Evolutionary conservation across 331 rosid genomes (phyloP).

Genomic region (Quercus phellos): DNA sequence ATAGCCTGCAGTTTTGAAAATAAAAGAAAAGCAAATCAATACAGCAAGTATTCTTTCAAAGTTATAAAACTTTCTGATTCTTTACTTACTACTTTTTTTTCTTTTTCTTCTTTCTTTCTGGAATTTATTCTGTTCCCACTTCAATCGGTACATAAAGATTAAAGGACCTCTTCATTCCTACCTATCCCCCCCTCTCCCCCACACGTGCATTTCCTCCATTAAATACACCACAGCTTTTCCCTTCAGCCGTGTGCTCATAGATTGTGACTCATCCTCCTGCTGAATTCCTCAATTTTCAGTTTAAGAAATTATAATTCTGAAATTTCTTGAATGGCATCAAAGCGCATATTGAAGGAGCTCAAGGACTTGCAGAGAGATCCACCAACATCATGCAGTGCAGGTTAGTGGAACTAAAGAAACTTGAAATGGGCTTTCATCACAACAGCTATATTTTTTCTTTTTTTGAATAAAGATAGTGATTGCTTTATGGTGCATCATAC

Average conservation of each 20-base stretch:
- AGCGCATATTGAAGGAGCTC: slow-evolving; percentile 85
- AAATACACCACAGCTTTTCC: slow-evolving; percentile 34
- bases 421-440: neutral
- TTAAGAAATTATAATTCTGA: neutral
- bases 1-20: neutral
- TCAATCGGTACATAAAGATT: slow-evolving; percentile 35
- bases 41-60: slow-evolving; percentile 22
- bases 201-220: slow-evolving; percentile 27
- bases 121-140: slow-evolving; percentile 75
- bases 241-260: slow-evolving; percentile 17
- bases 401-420: slow-evolving; percentile 27
- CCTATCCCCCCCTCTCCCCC: neutral
- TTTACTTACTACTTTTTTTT: slow-evolving; percentile 23
- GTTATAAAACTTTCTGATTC: slow-evolving; percentile 29
- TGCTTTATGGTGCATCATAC: slow-evolving; percentile 21
- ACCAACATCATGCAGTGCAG: slow-evolving; percentile 97
- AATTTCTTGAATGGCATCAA: slow-evolving; percentile 58
- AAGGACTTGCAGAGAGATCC: slow-evolving; percentile 95
- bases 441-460: neutral
- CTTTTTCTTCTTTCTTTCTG: slow-evolving; percentile 1
- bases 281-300: slow-evolving; percentile 3
- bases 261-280: slow-evolving; percentile 9
- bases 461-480: neutral
- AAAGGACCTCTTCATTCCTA: slow-evolving; percentile 27
- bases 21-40: slow-evolving; percentile 1